Base-by-base conservation (phyloP, 495 filamentous ascomycete species). In the Tuber indicum region DNA sequence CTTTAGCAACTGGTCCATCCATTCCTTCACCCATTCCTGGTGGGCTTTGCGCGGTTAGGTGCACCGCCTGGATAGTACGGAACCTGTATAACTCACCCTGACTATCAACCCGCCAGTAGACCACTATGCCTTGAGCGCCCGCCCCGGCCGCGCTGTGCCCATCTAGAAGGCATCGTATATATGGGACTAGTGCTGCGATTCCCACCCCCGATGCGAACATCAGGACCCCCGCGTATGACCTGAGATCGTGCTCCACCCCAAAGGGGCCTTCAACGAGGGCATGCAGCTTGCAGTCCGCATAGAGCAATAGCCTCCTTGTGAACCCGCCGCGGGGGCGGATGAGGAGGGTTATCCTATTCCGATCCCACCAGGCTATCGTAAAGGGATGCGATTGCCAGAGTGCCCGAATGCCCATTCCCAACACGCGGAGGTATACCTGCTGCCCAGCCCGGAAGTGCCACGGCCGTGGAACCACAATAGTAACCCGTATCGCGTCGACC, bases 361-460 rank as follows among this genome's bases (percentile, higher is more conserved):
- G n/a, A 23, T 82, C 80, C 84, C 79, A 86, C 85, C 81, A 86
- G 10, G 74, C 76, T 66, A 85, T 83, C 12, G 81, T 78, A 74
- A 86, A 86, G 2, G 81, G 83, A 72, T 86, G 80, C 1, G 77
- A 77, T 74, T 83, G 81, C 52, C 84, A 80, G n/a, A 81, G 46
- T 72, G 81, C 81, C 0, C 83, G 82, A 23, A 84, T 74, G 6
- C 83, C 79, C 3, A 83, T 52, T 52, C 72, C 75, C 8, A 79
- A 83, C 17, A 84, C 75, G 26, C 76, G 78, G 19, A 85, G 75
- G 73, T 79, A 85, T 12, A 86, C 71, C 10, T 77, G 81, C 71
- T 86, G 72, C 16, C 85, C 79, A 16, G 83, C 83, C 23, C 71
- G 75, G 21, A 85, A 75, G 10, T 21, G 41, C 84, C 80, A 86